phyloP scores from a whole-genome alignment of 2,329 filamentous ascomycete genomes.

The Neoarthrinium moseri region DNA sequence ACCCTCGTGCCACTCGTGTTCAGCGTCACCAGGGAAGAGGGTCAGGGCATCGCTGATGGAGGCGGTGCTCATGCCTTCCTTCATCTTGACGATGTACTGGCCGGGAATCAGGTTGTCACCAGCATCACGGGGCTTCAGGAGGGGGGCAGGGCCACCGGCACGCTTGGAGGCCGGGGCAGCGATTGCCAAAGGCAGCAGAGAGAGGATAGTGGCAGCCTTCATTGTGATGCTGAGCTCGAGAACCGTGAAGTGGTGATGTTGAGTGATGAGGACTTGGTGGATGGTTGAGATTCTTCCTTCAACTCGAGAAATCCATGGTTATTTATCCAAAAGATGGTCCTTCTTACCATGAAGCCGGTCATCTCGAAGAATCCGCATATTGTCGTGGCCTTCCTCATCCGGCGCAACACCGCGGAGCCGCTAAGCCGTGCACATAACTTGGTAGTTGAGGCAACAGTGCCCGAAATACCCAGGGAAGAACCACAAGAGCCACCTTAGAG shows the following conservation, averaged over 20 bases:
- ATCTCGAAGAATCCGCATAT: background rate
- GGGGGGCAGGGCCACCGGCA: conserved; percentile 13
- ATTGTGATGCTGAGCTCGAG: conserved; percentile 10
- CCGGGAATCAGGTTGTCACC: conserved; percentile 20
- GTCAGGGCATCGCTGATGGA: conserved; percentile 24
- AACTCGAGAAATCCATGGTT: background rate
- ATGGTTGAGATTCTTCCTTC: too few relatives aligned
- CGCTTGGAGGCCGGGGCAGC: conserved; percentile 15
- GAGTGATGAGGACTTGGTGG: background rate
- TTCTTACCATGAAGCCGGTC: background rate
- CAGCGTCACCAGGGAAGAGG: conserved; percentile 21
- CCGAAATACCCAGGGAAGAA: background rate
- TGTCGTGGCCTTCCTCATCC: conserved; percentile 3
- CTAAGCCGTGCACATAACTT: conserved; percentile 3
- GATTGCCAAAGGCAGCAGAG: conserved; percentile 15
- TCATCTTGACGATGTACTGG: conserved; percentile 41
- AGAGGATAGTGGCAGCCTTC: conserved; percentile 14
- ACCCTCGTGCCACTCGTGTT: conserved; percentile 16
- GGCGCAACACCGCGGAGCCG: conserved; percentile 1
- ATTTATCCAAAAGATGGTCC: conserved; percentile 3
- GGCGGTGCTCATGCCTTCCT: conserved; percentile 24
- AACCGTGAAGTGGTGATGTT: conserved; percentile 2
- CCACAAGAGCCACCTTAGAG: background rate
- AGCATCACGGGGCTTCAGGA: conserved; percentile 11
- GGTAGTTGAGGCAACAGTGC: background rate